These are phyloP conservation scores for Talaromyces adpressus DNA, from an alignment of 495 filamentous ascomycete genomes.

Conservation along the genomic window DNA sequence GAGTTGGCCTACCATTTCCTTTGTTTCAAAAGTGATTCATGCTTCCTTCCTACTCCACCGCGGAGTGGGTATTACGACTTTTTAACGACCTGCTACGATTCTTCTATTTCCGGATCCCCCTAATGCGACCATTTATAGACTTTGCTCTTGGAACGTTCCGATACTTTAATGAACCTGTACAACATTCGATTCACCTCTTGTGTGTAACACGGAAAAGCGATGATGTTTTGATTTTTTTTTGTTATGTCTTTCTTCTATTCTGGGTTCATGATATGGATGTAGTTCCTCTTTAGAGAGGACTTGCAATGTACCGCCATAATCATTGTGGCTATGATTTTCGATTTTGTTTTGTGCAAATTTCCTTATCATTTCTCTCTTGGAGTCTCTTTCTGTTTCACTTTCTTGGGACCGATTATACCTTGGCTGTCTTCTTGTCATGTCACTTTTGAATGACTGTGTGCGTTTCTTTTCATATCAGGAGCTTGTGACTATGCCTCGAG, in stretches of 20 bases:
- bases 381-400: not conserved
- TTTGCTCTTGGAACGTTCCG: not conserved
- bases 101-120: not conserved
- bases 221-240: not conserved
- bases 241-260: not conserved
- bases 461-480: constrained; percentile 1
- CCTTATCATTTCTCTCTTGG: not conserved
- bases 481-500: not conserved
- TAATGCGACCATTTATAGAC: constrained; percentile 7
- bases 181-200: constrained; percentile 9
- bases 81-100: not conserved
- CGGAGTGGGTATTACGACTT: not conserved
- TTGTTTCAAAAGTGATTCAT: not conserved
- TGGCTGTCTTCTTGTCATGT: not conserved
- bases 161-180: constrained; percentile 7
- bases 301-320: not conserved
- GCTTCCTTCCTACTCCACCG: not conserved
- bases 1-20: not conserved
- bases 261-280: not conserved
- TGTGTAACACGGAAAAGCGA: not conserved
- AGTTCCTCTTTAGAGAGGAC: not conserved
- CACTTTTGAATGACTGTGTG: not conserved
- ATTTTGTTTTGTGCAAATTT: not conserved
- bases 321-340: not conserved
- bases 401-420: not conserved